Percentiles rank a stretch among this genome's conserved stretches.
Evolutionary conservation across 2,329 filamentous ascomycete genomes (phyloP).

Genomic region (Alternaria metachromatica): DNA sequence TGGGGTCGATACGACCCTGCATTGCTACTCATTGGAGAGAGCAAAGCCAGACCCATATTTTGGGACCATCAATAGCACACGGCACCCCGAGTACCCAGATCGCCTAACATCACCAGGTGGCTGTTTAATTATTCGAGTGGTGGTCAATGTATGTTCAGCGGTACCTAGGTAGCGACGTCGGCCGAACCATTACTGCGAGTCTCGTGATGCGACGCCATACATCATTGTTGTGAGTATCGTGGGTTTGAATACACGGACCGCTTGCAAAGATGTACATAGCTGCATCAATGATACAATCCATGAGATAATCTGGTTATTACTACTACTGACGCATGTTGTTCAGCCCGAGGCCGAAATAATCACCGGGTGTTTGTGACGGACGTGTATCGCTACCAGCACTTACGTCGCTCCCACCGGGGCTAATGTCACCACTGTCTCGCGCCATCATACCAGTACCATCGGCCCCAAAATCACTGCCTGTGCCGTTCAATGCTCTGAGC

Average conservation of each 20-base stretch:
- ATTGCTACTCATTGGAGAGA: neutral
- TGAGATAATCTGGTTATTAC: neutral
- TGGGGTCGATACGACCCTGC: slow-evolving; percentile 8
- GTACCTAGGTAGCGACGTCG: neutral
- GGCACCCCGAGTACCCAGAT: neutral
- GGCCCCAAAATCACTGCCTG: slow-evolving; percentile 1
- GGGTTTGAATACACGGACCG: neutral
- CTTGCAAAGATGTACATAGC: neutral
- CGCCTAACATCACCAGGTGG: neutral
- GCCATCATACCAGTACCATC: slow-evolving; percentile 9
- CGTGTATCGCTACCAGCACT: slow-evolving; percentile 20
- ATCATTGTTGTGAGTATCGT: neutral
- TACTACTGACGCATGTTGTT: slow-evolving; percentile 5
- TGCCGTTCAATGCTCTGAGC: neutral
- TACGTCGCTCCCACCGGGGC: slow-evolving; percentile 20
- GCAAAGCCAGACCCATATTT: neutral
- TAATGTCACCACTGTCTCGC: slow-evolving; percentile 23
- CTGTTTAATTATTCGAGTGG: neutral
- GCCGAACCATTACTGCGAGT: neutral
- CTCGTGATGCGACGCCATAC: neutral
- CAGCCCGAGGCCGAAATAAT: slow-evolving; percentile 33
- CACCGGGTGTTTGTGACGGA: slow-evolving; percentile 13
- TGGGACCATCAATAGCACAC: neutral
- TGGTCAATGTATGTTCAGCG: neutral
- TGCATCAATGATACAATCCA: neutral